Base-by-base conservation (phyloP, 805 yeast genomes). In the Schwanniomyces vanrijiae region DNA sequence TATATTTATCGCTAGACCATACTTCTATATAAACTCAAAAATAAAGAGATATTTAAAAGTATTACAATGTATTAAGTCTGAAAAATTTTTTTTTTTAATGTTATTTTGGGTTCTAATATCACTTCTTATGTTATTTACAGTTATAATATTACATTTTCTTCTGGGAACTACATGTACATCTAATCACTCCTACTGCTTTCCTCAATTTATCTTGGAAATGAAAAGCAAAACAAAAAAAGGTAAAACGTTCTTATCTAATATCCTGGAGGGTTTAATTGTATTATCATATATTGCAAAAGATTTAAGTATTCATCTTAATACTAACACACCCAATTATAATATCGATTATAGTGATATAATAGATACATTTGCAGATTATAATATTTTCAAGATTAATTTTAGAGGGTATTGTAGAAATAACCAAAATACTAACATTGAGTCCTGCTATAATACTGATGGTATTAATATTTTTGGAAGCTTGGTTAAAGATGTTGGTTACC, bases 401-500 rank as follows among this genome's bases (percentile, higher is more conserved):
- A 58, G 70, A 41, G 82, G 84, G 1, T 81, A 73, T 60, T 78
- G 84, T 56, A 73, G 80, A 25, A 44, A 58, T 4, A 70, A 68
- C 29, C 47, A 51, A 40, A 48, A 49, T 13, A 47, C 56, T 13
- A 47, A 52, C 40, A 19, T 41, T 25, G 38, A 54, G 43, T 41
- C 59, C 50, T 54, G 82, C 51, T 57, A 66, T 51, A 56, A 54
- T 8, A 68, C 73, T 42, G 57, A 62, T 42, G 83, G 82, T 1
- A 58, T 78, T 46, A 83, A 81, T 55, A 53, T 80, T 13, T 60
- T 76, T 7, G 65, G 78, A 6, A 74, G 75, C 11, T 60, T 80
- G 13, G 66, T 80, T 9, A 66, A 74, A 46, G 86, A 81, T 59
- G 68, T 82, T 10, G 82, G 81, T 3, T 63, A 62, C 2, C 81